phyloP scores from a whole-genome alignment of 768 basidiomycete genomes.

The Lactarius sp. region DNA sequence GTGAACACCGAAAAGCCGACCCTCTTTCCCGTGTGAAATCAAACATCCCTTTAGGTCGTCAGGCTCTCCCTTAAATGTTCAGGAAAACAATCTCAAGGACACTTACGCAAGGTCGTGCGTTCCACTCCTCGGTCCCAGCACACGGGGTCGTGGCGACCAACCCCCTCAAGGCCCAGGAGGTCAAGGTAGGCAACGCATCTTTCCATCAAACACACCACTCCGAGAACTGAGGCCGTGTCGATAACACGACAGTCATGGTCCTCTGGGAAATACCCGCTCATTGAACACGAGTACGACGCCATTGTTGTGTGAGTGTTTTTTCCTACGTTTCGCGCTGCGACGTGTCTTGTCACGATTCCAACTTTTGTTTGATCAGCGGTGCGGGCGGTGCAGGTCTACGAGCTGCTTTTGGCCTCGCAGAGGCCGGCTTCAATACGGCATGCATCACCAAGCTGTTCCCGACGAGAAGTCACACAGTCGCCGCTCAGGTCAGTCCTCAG shows the following conservation, averaged over 20 bases:
- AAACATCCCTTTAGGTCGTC: not conserved
- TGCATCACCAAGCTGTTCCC: slow-evolving; percentile 99
- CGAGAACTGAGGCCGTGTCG: slow-evolving; percentile 11
- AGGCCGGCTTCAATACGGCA: slow-evolving; percentile 97
- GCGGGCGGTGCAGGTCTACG: slow-evolving; percentile 98
- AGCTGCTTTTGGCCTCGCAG: slow-evolving; percentile 97
- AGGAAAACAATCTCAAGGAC: slow-evolving; percentile 57
- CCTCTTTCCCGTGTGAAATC: too few relatives aligned
- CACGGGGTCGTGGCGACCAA: slow-evolving; percentile 62
- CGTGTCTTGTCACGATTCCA: not conserved
- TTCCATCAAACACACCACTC: slow-evolving; percentile 9
- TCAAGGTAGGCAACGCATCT: slow-evolving; percentile 47
- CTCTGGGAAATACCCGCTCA: slow-evolving; percentile 89
- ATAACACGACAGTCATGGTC: slow-evolving; percentile 53
- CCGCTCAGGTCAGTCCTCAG: slow-evolving; percentile 71
- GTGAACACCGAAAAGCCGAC: not conserved
- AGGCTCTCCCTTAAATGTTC: slow-evolving; percentile 45
- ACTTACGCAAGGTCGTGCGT: slow-evolving; percentile 47
- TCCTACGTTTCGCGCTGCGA: not conserved
- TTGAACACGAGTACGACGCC: slow-evolving; percentile 99
- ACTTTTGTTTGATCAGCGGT: slow-evolving; percentile 50
- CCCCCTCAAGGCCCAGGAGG: slow-evolving; percentile 78
- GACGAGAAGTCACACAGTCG: slow-evolving; percentile 97
- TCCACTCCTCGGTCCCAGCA: slow-evolving; percentile 59
- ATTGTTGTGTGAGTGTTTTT: slow-evolving; percentile 81